Evolutionary conservation across 345 rosid genomes (phyloP).

Genomic region (Hypericum androsaemum): DNA sequence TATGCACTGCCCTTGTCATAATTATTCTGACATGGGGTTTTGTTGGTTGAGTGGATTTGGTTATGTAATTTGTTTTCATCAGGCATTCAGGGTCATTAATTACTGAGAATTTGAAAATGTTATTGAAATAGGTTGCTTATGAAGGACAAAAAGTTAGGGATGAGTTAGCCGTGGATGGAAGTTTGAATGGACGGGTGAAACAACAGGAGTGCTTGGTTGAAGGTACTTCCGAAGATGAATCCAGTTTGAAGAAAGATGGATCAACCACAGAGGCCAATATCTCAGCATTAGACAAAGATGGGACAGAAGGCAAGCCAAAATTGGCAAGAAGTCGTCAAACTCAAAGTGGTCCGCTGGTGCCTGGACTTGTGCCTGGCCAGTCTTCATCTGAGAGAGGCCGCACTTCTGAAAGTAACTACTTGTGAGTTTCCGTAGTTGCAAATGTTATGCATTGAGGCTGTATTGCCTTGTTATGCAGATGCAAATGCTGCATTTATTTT

Average conservation of each 20-base stretch:
- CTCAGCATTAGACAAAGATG: slow-evolving; percentile 46
- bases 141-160: slow-evolving; percentile 21
- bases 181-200: slow-evolving; percentile 43
- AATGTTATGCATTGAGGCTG: too few relatives aligned
- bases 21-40: too few relatives aligned
- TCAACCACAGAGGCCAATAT: slow-evolving; percentile 34
- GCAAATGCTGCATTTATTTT: background rate
- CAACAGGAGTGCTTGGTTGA: slow-evolving; percentile 32
- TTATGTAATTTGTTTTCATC: too few relatives aligned
- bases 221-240: slow-evolving; percentile 27
- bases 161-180: slow-evolving; percentile 25
- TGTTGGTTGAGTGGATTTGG: too few relatives aligned
- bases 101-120: slow-evolving; percentile 10
- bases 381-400: slow-evolving; percentile 51
- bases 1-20: too few relatives aligned
- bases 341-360: slow-evolving; percentile 81
- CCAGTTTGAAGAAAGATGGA: slow-evolving; percentile 30
- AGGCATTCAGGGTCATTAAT: too few relatives aligned
- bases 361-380: slow-evolving; percentile 45
- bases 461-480: too few relatives aligned
- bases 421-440: too few relatives aligned
- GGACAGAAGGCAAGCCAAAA: slow-evolving; percentile 35
- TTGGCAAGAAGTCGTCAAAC: slow-evolving; percentile 53
- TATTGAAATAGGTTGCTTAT: slow-evolving; percentile 26
- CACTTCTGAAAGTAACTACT: slow-evolving; percentile 33